Evolutionary conservation across 2,329 filamentous ascomycete genomes (phyloP).

Genomic region (Ophiostoma perfectum): DNA sequence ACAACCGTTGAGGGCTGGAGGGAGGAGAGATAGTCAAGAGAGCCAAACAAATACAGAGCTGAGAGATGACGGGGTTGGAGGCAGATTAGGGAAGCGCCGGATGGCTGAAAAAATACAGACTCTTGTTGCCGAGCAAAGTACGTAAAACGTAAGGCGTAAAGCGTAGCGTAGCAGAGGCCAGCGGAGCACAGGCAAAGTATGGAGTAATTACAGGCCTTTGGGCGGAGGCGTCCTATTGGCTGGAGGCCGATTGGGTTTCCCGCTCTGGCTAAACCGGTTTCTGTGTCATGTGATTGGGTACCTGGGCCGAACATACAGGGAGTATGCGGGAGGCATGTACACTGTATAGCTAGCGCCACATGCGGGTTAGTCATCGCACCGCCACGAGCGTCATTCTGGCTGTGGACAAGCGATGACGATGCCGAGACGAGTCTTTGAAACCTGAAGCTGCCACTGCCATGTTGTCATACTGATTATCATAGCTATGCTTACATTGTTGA

Average conservation of each 20-base stretch:
- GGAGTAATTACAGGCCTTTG: not conserved
- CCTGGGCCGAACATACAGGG: conserved; percentile 7
- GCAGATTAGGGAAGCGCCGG: conserved; percentile 13
- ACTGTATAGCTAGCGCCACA: conserved; percentile 18
- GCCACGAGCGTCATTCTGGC: conserved; percentile 7
- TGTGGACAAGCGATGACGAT: not conserved
- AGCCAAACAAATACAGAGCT: not conserved
- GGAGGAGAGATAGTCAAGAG: not conserved
- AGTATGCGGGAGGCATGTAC: not conserved
- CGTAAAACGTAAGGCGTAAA: conserved; percentile 11
- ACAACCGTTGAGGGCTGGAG: not conserved
- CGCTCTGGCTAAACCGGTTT: not conserved
- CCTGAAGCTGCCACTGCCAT: not conserved
- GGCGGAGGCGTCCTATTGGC: conserved; percentile 17
- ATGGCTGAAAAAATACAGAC: conserved; percentile 15
- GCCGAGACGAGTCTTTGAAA: not conserved
- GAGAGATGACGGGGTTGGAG: not conserved
- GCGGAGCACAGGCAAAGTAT: not conserved
- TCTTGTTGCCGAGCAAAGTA: conserved; percentile 16
- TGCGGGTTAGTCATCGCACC: conserved; percentile 7
- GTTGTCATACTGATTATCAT: not conserved
- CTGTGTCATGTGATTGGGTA: conserved; percentile 6
- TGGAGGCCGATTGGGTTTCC: conserved; percentile 12
- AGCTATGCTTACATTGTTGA: not conserved
- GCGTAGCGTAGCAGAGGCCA: not conserved